Base-by-base conservation (phyloP, 441 rosid genomes). In the Geranium incanum region DNA sequence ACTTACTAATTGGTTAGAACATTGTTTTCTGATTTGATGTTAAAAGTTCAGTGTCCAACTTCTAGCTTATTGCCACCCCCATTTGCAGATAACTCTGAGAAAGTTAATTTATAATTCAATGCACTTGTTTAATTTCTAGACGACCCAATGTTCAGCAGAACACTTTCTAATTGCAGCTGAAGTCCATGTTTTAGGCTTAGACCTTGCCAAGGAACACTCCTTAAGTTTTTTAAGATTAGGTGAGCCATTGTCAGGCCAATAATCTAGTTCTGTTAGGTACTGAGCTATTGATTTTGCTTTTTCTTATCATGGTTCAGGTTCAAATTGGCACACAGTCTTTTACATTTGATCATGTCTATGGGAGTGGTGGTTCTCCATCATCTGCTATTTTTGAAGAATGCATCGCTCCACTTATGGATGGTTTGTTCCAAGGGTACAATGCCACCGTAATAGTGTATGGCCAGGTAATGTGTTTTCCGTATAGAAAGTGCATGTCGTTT, bases 371-470 rank as follows among this genome's bases (percentile, higher is more conserved):
- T 57, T 78, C 85, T 67, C 77, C 80, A 0, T 71, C 86, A 45
- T 75, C 81, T 7, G 69, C 71, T 65, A 82, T 87, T 82, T 87
- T 87, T 76, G 77, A 75, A 67, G 86, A 87, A 69, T 87, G 91
- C 55, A 76, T 84, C 48, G 81, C 82, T 64, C 86, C 89, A 67
- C 89, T 87, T 69, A 85, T 87, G 38, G 84, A 85, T 69, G 81
- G 88, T 66, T 75, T 87, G 75, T 85, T 87, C 71, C 83, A 80
- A 76, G 91, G 91, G n/a, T 87, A 82, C 62, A 87, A 87, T 72
- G 91, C 87, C 65, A 87, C 89, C 67, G 91, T 87, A 11, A 78
- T 87, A 66, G 89, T 89, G 68, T 87, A 87, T 71, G 91, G 87
- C 70, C 91, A 87, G 89, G 91, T 87, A 83, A 59, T 72, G 37